phyloP scores from a whole-genome alignment of 441 rosid species.

The Bocquillonia castaneifolia region DNA sequence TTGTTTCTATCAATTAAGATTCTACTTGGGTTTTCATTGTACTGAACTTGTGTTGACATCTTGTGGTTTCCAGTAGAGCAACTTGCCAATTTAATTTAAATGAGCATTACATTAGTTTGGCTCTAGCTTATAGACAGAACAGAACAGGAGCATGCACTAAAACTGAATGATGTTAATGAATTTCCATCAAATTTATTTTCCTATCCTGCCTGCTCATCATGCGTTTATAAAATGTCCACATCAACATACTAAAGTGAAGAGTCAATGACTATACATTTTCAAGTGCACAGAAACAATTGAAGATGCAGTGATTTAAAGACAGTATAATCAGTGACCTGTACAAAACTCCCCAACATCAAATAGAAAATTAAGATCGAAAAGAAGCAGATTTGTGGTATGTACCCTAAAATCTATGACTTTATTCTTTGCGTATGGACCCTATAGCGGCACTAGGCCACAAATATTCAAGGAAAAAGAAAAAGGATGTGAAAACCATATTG shows the following conservation, averaged over 20 bases:
- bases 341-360: neutral
- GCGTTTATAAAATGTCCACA: neutral
- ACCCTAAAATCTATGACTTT: slow-evolving; percentile 20
- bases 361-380: neutral
- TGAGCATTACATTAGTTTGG: too few relatives aligned
- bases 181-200: too few relatives aligned
- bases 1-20: too few relatives aligned
- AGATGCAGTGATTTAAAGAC: neutral
- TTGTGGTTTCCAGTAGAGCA: too few relatives aligned
- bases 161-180: too few relatives aligned
- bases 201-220: neutral
- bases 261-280: neutral
- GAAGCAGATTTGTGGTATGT: slow-evolving; percentile 14
- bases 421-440: slow-evolving; percentile 27
- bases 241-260: too few relatives aligned
- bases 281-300: neutral
- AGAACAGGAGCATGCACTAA: too few relatives aligned
- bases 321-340: slow-evolving; percentile 14
- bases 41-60: too few relatives aligned
- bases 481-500: slow-evolving; percentile 10
- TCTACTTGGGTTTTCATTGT: too few relatives aligned
- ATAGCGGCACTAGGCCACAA: slow-evolving; percentile 16
- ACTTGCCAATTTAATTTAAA: too few relatives aligned
- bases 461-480: slow-evolving; percentile 3
- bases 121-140: too few relatives aligned